A percentile compares a stretch with the other conserved stretches of the same genome.
These are phyloP conservation scores for Dendrobium nobile DNA, from an alignment of 106 monocot species.

Conservation along the genomic window DNA sequence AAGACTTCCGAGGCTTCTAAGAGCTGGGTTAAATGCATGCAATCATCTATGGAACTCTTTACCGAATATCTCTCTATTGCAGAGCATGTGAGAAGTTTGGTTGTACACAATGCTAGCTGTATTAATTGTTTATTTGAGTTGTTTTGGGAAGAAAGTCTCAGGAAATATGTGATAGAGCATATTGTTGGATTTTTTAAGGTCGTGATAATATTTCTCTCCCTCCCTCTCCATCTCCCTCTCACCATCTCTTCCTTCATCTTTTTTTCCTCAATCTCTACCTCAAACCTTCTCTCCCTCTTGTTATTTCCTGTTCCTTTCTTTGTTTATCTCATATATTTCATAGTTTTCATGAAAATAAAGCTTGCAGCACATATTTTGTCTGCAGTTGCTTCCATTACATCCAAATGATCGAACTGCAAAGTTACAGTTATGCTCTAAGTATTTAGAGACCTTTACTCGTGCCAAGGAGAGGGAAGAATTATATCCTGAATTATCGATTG, in stretches of 20 bases:
- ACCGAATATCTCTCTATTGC: constrained; percentile 49
- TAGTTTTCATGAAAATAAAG: background rate
- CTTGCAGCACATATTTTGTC: constrained; percentile 2
- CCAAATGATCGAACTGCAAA: constrained; percentile 59
- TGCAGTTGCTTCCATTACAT: constrained; percentile 60
- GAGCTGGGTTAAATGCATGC: constrained; percentile 40
- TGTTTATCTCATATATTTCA: background rate
- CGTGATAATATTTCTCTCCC: background rate
- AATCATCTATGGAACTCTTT: constrained; percentile 69
- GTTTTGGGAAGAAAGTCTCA: constrained; percentile 76
- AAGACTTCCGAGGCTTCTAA: constrained; percentile 16
- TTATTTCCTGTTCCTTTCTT: background rate
- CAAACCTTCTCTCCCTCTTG: background rate
- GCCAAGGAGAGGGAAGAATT: constrained; percentile 66
- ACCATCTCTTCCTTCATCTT: background rate
- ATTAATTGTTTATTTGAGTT: constrained; percentile 87
- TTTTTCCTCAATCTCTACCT: background rate
- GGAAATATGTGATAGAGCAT: constrained; percentile 54
- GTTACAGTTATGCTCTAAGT: constrained; percentile 81
- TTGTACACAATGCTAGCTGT: constrained; percentile 65
- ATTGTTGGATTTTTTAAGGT: constrained; percentile 79
- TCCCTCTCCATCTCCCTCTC: background rate
- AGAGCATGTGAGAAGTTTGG: constrained; percentile 51
- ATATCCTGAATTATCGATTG: constrained; percentile 75
- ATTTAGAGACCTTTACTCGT: constrained; percentile 78